phyloP scores from a whole-genome alignment of 1,284 basidiomycete genomes.

The Trametes sp. region DNA sequence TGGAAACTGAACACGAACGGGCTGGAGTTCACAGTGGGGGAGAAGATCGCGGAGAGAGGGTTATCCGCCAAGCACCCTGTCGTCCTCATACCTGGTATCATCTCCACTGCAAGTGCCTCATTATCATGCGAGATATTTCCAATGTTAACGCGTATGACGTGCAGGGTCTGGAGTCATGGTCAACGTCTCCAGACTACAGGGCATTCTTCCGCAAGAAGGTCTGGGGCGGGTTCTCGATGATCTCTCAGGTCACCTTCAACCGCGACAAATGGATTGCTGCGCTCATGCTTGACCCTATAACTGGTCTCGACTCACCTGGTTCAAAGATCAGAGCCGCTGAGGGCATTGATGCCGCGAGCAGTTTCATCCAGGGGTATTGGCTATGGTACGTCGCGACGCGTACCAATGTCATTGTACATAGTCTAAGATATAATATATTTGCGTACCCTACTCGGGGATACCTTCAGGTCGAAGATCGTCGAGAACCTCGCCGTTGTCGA shows the following conservation, averaged over 20 bases:
- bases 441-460: neutral
- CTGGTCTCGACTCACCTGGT: slow-evolving; percentile 91
- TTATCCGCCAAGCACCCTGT: slow-evolving; percentile 81
- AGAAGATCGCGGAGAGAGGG: slow-evolving; percentile 71
- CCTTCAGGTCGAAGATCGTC: slow-evolving; percentile 84
- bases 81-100: slow-evolving; percentile 82
- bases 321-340: slow-evolving; percentile 93
- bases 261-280: slow-evolving; percentile 89
- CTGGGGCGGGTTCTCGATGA: slow-evolving; percentile 90
- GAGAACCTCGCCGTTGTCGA: slow-evolving; percentile 92
- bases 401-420: slow-evolving; percentile 1
- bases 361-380: slow-evolving; percentile 95
- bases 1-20: slow-evolving; percentile 87
- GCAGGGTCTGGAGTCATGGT: slow-evolving; percentile 87
- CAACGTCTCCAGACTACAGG: slow-evolving; percentile 79
- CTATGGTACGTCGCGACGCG: slow-evolving; percentile 72
- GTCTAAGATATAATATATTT: slow-evolving; percentile 3
- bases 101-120: slow-evolving; percentile 66
- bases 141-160: neutral
- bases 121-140: too few species aligned
- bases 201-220: slow-evolving; percentile 85
- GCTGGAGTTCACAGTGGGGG: slow-evolving; percentile 86
- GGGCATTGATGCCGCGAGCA: slow-evolving; percentile 89
- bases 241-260: slow-evolving; percentile 87
- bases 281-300: slow-evolving; percentile 90